Base-by-base conservation (phyloP, 2,329 filamentous ascomycete species). In the Diplocarpon mali region DNA sequence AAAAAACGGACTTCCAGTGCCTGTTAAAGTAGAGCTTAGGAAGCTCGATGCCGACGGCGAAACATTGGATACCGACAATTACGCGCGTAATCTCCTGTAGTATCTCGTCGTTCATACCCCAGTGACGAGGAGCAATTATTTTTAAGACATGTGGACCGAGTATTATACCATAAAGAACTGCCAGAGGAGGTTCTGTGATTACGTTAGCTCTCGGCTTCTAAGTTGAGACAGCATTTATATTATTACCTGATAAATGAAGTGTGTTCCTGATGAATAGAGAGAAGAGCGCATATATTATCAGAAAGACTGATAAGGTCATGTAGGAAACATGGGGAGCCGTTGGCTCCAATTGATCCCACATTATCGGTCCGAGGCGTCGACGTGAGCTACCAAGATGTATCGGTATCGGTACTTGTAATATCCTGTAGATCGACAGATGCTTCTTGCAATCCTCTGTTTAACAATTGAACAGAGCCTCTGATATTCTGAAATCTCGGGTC, bases 31-130 rank as follows among this genome's bases (percentile, higher is more conserved):
- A 62, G 36, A 48, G 47, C 17, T 60, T 73, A 15, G 80, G 80
- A 65, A 85, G 69, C 64, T 83, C 80, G 62, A 84, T 80, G 7
- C 80, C 80, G 41, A 94, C 80, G 14, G 40, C 40, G 40, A 42
- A 84, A 69, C 80, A 84, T 69, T 84, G 80, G 27, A 84, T 78
- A 40, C 83, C 79, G 34, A 85, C 68, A 42, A 84, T 80, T 45
- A 84, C 78, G 48, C 80, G 74, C n/a, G 80, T 80, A 60, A 80
- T 79, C 54, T 84, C 80, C 28, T 83, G 69, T 0, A 79, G 81
- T 53, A 83, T 78, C 53, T 79, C 71, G 56, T 83, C 80, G 36
- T 75, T 69, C 49, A 83, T 80, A 29, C 79, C 79, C 79, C 79
- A 83, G 40, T 67, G 63, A 42, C 63, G 44, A 20, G 72, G 79